Evolutionary conservation across 805 yeast species (phyloP).

Genomic region (Yarrowia sp.): DNA sequence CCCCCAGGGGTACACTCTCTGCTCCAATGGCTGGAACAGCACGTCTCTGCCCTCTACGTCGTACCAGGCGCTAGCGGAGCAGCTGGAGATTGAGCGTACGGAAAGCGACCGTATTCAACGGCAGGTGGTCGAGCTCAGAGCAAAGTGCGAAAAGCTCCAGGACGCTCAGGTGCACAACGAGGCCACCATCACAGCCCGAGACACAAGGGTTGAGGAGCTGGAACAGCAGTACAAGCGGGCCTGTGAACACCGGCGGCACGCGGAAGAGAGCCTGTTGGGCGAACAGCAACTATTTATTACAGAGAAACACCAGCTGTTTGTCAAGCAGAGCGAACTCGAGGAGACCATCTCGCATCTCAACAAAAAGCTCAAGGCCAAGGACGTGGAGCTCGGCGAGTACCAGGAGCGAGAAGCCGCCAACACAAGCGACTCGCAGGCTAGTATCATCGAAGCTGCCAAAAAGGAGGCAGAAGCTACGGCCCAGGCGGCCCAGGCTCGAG

Average conservation of each 20-base stretch:
- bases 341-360: conserved; percentile 13
- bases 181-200: conserved; percentile 23
- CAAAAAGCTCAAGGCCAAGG: conserved; percentile 27
- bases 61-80: conserved; percentile 23
- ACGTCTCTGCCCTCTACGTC: conserved; percentile 27
- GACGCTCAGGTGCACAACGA: conserved; percentile 34
- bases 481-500: conserved; percentile 35
- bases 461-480: conserved; percentile 12
- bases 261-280: conserved; percentile 31
- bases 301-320: conserved; percentile 35
- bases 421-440: conserved; percentile 26
- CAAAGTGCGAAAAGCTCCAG: conserved; percentile 30
- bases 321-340: conserved; percentile 27
- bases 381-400: conserved; percentile 33
- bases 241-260: conserved; percentile 16
- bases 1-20: conserved; percentile 31
- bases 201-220: conserved; percentile 22
- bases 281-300: conserved; percentile 39
- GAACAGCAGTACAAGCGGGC: conserved; percentile 35
- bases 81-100: conserved; percentile 36
- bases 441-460: neutral
- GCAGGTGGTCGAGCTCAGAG: conserved; percentile 21
- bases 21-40: conserved; percentile 36
- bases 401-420: conserved; percentile 12
- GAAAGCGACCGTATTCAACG: conserved; percentile 33